Evolutionary conservation across 139 green algal species (phyloP).

Genomic region (Penium margaritaceum): DNA sequence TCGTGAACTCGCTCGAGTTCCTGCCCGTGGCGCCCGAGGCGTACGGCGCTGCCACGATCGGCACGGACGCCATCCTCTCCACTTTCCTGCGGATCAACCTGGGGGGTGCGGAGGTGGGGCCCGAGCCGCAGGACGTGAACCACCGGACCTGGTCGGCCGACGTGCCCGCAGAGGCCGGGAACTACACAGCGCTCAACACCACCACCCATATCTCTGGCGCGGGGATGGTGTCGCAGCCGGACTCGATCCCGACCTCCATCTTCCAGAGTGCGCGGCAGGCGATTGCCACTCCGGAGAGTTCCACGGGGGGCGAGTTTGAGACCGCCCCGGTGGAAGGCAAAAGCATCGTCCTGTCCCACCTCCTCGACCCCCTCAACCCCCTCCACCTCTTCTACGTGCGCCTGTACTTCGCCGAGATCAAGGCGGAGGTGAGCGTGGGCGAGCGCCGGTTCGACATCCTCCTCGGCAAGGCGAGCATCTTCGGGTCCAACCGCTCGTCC

Average conservation of each 20-base stretch:
- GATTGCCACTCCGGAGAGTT: too few relatives aligned
- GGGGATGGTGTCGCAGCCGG: constrained; percentile 3
- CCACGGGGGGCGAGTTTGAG: neutral
- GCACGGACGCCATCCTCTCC: neutral
- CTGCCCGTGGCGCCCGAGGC: neutral
- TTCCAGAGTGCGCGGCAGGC: neutral
- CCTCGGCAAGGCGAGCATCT: neutral
- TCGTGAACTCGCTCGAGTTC: constrained; percentile 2
- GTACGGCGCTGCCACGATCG: neutral
- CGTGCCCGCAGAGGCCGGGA: neutral
- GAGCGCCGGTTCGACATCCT: neutral
- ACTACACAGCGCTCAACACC: neutral
- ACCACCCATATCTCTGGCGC: neutral
- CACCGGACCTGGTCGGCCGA: neutral
- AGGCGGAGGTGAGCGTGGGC: neutral
- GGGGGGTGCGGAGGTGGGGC: neutral
- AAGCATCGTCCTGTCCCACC: neutral
- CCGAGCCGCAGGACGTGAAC: neutral
- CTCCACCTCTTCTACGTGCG: constrained; percentile 12
- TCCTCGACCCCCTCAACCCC: neutral
- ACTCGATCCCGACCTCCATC: neutral
- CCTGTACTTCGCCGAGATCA: neutral
- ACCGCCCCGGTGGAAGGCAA: neutral
- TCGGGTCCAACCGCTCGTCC: neutral
- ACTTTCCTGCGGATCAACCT: neutral